Base-by-base conservation (phyloP, 768 basidiomycete species). In the Leccinum subtestaceum region DNA sequence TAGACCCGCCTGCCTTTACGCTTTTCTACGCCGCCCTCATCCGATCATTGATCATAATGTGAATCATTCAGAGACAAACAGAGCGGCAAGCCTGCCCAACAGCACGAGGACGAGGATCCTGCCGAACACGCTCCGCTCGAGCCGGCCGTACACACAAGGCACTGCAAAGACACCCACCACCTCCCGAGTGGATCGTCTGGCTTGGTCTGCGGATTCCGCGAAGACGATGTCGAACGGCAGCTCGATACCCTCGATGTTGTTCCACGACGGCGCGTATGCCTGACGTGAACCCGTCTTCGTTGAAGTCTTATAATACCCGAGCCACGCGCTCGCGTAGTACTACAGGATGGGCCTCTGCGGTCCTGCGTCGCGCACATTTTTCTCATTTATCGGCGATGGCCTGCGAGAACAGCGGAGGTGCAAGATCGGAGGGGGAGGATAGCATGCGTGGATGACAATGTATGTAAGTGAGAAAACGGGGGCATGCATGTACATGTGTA, bases 241-340 rank as follows among this genome's bases (percentile, higher is more conserved):
- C 4, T 63, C 63, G 31, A 78, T 74, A 4, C 68, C 70, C 9
- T 60, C 53, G 17, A 69, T 67, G 49, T 34, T 64, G 67, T 11
- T 65, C 61, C 5, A 60, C 76, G 3, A 69, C 75, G 11, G 71
- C 75, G 50, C 70, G 69, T 34, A 81, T 65, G 8, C 79, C 80
- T 1, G 77, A 74, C 2, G 80, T 73, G 68, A 90, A 90, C 2
- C 86, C 88, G 66, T 91, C 91, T 72, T 91, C 89, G 73, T 93
- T 89, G 77, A 92, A 91, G 17, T 89, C 89, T 4, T 34, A 34
- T 34, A 2, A 64, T 89, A 91, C 57, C 83, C 83, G 48, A 85
- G 78, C 77, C 86, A 92, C 25, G 89, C 89, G 10, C 88, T 87
- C 2, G 77, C 87, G 66, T 79, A 34, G 34, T 34, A 32, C 32